Conservation (phyloP, 2,329 filamentous ascomycete genomes). For the Penicillium glabrum region DNA sequence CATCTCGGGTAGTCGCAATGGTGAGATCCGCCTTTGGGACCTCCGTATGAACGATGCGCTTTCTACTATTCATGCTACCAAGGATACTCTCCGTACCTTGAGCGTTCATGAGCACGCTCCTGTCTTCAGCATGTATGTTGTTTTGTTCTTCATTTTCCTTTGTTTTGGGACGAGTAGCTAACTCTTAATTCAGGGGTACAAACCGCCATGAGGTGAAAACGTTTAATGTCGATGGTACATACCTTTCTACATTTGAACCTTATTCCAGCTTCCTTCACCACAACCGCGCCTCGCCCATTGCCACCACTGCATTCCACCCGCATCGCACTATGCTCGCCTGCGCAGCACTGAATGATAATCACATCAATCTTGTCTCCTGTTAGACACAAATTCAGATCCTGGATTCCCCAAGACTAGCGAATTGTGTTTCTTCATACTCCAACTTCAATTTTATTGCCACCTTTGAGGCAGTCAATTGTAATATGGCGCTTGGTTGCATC, state of each 20-base stretch:
- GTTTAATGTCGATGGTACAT: constrained; percentile 80
- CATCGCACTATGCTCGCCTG: constrained; percentile 89
- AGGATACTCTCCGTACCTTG: constrained; percentile 76
- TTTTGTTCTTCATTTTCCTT: not conserved
- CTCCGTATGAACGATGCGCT: constrained; percentile 81
- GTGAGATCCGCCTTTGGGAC: constrained; percentile 94
- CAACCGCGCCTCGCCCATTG: constrained; percentile 77
- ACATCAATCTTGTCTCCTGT: constrained; percentile 85
- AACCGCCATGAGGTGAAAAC: constrained; percentile 86
- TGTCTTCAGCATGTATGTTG: constrained; percentile 84
- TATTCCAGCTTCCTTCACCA: constrained; percentile 86
- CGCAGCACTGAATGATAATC: constrained; percentile 80
- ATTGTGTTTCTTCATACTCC: constrained; percentile 1
- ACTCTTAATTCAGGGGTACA: constrained; percentile 64
- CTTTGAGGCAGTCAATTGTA: not conserved
- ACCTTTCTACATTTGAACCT: constrained; percentile 81
- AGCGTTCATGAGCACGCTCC: constrained; percentile 95
- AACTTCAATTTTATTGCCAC: not conserved
- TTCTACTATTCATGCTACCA: constrained; percentile 71
- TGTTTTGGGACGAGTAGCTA: constrained; percentile 1
- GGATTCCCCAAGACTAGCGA: not conserved
- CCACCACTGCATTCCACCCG: constrained; percentile 90
- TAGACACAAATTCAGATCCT: constrained; percentile 20
- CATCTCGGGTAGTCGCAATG: constrained; percentile 84
- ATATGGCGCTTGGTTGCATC: not conserved